Evolutionary conservation across 2,329 filamentous ascomycete genomes (phyloP).

Genomic region (Colletotrichum sp.): DNA sequence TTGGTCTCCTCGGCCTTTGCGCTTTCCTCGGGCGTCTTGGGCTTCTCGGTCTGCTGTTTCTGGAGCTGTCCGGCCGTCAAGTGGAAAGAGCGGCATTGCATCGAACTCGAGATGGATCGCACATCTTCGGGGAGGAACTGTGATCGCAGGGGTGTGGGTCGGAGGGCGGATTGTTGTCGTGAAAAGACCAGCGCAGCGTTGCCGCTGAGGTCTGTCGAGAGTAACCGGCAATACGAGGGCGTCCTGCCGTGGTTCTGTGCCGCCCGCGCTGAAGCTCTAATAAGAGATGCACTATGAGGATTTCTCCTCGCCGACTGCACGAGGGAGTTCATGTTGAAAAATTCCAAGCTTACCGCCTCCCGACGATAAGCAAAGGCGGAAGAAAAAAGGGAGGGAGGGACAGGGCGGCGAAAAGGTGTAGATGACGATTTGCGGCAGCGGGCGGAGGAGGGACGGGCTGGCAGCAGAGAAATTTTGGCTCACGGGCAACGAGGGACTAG

Average conservation of each 20-base stretch:
- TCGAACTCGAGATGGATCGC: constrained; percentile 37
- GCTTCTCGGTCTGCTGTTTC: constrained; percentile 35
- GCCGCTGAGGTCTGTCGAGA: constrained; percentile 30
- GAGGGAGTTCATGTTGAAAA: constrained; percentile 50
- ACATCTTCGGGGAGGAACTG: constrained; percentile 48
- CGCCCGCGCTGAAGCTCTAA: constrained; percentile 43
- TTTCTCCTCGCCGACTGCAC: constrained; percentile 46
- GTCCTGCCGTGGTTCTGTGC: constrained; percentile 46
- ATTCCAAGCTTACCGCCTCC: constrained; percentile 27
- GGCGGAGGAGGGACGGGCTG: constrained; percentile 28
- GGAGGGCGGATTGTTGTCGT: constrained; percentile 30
- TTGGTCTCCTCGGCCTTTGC: constrained; percentile 45
- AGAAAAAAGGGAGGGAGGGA: constrained; percentile 14
- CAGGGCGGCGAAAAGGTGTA: constrained; percentile 22
- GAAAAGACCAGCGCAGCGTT: constrained; percentile 29
- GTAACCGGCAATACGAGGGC: constrained; percentile 54
- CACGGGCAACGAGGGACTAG: constrained; percentile 4
- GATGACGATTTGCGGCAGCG: constrained; percentile 22
- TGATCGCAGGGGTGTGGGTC: constrained; percentile 47
- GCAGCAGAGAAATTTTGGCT: constrained; percentile 39
- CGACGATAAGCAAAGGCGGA: constrained; percentile 28
- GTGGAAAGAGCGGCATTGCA: constrained; percentile 43
- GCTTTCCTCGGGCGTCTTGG: constrained; percentile 24
- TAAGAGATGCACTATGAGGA: constrained; percentile 42
- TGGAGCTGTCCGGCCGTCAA: constrained; percentile 28